Percentiles rank a stretch among this genome's conserved stretches.
These are phyloP conservation scores for Phytopythium cucurbitacearum DNA, from an alignment of 352 stramenopile genomes.

Conservation along the genomic window DNA sequence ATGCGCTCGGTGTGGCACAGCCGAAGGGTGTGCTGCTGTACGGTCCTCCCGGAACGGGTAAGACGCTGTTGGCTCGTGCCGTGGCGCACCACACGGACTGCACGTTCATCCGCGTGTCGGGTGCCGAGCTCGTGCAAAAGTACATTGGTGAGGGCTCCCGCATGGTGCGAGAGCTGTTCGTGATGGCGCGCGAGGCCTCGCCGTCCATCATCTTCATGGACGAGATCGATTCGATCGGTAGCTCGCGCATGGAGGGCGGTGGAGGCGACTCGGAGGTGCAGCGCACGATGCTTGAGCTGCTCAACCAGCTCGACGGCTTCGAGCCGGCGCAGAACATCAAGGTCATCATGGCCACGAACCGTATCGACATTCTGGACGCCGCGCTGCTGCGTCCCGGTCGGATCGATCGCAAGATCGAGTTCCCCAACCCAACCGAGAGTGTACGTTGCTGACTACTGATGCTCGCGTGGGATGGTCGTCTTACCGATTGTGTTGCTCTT, in stretches of 20 bases:
- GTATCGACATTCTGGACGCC: conserved; percentile 98
- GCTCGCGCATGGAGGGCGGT: conserved; percentile 88
- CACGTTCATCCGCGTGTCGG: conserved; percentile 99
- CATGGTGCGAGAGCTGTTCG: conserved; percentile 99
- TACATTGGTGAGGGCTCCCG: conserved; percentile 99
- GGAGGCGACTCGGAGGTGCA: conserved; percentile 98
- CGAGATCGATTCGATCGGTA: conserved; percentile 99
- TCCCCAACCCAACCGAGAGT: conserved; percentile 97
- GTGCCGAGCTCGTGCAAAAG: conserved; percentile 99
- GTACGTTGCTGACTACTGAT: conserved; percentile 25
- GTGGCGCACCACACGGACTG: conserved; percentile 99
- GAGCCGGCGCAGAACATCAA: conserved; percentile 98
- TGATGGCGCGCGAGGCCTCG: conserved; percentile 97
- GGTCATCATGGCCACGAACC: conserved; percentile 99
- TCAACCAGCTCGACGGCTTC: conserved; percentile 98
- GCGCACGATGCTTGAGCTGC: conserved; percentile 98
- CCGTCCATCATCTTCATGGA: conserved; percentile 99
- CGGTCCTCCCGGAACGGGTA: conserved; percentile 96
- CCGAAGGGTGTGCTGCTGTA: conserved; percentile 96
- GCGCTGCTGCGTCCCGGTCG: conserved; percentile 95
- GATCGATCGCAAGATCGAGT: conserved; percentile 99
- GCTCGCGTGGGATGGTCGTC: background rate
- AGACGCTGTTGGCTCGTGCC: conserved; percentile 97
- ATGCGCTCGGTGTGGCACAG: conserved; percentile 97
- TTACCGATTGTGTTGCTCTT: conserved; percentile 16